Base-by-base conservation (phyloP, 805 yeast species). In the Candida chauliodis region DNA sequence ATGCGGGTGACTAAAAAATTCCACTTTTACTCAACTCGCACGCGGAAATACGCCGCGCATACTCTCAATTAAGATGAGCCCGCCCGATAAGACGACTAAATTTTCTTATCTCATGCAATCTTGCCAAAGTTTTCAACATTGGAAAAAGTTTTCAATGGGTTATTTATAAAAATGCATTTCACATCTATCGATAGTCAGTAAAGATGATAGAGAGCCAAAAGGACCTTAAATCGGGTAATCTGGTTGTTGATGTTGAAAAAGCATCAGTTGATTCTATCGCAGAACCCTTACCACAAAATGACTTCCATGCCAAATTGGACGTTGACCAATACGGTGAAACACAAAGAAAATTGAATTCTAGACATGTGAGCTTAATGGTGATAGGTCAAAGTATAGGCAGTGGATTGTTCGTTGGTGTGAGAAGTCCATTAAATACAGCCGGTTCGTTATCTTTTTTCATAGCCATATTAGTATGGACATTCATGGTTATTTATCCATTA, bases 341-440 rank as follows among this genome's bases (percentile, higher is more conserved):
- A 7, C 44, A 60, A 40, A 49, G 68, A 42, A 47, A 51, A 30
- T 46, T 61, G 31, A 44, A 48, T 5, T 45, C 59, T 3, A 53
- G 68, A 30, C 69, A 63, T 47, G 61, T 63, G 11, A 50, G 61
- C 21, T 51, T 63, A 41, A 57, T 63, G 59, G 52, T 60, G 26
- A 58, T 63, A 35, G 67, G 70, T 15, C 64, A 58, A 40, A 43
- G 53, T 39, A 55, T 63, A 26, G 70, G 70, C n/a, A 52, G 63
- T 4, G 70, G 69, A 20, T 47, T 63, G 25, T 63, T 56, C 43
- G 49, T 63, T 23, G 67, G 68, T 8, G 42, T 62, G 25, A 43
- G 55, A 21, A 32, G 52, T 3, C 66, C 66, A 2, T 55, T 63
- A 36, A 52, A 50, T 42, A 51, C 53, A 3, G 52, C 60, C 3